Evolutionary conservation across 331 rosid genomes (phyloP).

Genomic region (Quercus tomentella): DNA sequence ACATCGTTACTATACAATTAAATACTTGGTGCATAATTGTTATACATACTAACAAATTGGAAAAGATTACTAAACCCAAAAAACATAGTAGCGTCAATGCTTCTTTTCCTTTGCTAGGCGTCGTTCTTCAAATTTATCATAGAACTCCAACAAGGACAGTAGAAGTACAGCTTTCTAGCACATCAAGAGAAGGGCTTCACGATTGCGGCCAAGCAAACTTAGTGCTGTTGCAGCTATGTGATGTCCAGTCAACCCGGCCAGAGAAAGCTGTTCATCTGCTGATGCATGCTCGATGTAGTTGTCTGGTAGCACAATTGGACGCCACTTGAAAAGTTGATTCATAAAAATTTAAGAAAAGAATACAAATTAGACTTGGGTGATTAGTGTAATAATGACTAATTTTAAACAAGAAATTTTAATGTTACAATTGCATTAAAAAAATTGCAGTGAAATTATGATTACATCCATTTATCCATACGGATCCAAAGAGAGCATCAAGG

Average conservation of each 20-base stretch:
- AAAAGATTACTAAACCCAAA: constrained; percentile 1
- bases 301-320: constrained; percentile 86
- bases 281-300: constrained; percentile 80
- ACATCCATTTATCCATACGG: neutral
- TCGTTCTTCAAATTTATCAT: constrained; percentile 3
- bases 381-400: neutral
- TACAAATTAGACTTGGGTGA: constrained; percentile 10
- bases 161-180: constrained; percentile 20
- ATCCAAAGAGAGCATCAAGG: too few species aligned
- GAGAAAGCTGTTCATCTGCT: constrained; percentile 70
- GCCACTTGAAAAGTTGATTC: constrained; percentile 63
- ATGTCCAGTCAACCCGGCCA: constrained; percentile 81
- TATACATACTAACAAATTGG: neutral
- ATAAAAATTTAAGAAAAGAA: neutral
- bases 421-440: neutral
- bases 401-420: neutral
- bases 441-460: neutral
- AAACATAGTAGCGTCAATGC: neutral
- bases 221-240: constrained; percentile 89
- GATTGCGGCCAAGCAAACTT: constrained; percentile 80
- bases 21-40: neutral
- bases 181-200: constrained; percentile 85
- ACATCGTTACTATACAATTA: constrained; percentile 20
- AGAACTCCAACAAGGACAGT: neutral
- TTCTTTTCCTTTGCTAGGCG: neutral